These are phyloP conservation scores for Cordyceps sp. DNA, from an alignment of 2,329 filamentous ascomycete genomes.

Conservation along the genomic window DNA sequence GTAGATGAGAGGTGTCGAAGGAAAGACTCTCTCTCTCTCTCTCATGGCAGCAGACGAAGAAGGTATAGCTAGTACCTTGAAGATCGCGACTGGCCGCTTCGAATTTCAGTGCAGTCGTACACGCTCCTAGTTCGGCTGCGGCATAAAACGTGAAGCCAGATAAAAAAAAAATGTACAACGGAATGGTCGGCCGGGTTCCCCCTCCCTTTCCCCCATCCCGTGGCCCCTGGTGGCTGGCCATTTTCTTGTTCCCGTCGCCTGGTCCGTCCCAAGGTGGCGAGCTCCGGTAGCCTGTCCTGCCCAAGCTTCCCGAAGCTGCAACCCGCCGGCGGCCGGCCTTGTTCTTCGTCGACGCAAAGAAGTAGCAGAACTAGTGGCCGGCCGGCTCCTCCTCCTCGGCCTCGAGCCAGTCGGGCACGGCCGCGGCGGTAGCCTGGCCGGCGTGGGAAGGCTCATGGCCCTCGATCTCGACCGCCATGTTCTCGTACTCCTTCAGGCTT, in stretches of 20 bases:
- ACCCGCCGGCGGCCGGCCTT: not conserved
- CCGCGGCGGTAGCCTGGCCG: slow-evolving; percentile 35
- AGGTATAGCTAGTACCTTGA: too few relatives aligned
- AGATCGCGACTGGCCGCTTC: too few relatives aligned
- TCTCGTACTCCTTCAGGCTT: slow-evolving; percentile 89
- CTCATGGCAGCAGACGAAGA: too few relatives aligned
- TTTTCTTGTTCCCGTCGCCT: not conserved
- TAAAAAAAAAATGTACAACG: not conserved
- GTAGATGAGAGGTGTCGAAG: too few relatives aligned
- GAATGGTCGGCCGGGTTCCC: not conserved
- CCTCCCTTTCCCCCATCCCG: not conserved
- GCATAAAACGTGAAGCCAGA: not conserved
- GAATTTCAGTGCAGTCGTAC: too few relatives aligned
- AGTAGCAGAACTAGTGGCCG: too few relatives aligned
- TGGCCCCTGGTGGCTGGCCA: not conserved
- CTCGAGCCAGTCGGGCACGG: slow-evolving; percentile 62
- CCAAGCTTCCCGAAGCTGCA: too few relatives aligned
- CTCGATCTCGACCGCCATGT: slow-evolving; percentile 85
- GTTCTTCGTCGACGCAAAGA: too few relatives aligned
- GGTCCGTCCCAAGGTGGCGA: too few relatives aligned
- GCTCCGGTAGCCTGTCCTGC: too few relatives aligned
- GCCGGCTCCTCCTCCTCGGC: slow-evolving; percentile 47
- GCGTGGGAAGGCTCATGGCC: slow-evolving; percentile 55
- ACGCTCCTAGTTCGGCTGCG: not conserved
- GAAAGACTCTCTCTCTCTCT: too few relatives aligned